Conservation (phyloP, 805 yeast species). For the Saturnispora sekii region DNA sequence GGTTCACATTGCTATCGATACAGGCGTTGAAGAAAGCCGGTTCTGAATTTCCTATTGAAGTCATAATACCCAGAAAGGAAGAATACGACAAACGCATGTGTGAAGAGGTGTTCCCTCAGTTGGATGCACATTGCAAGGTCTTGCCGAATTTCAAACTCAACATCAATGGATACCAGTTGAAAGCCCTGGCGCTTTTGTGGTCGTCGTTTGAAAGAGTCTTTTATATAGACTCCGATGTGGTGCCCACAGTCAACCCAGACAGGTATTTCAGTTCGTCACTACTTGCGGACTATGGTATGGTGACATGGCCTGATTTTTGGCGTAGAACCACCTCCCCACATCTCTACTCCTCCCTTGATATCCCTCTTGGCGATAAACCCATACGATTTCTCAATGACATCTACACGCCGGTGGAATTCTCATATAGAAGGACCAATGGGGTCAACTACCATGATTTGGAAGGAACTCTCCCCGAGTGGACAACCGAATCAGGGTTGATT, state of each 20-base stretch:
- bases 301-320: conserved; percentile 77
- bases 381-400: conserved; percentile 20
- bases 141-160: conserved; percentile 26
- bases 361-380: conserved; percentile 24
- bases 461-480: conserved; percentile 55
- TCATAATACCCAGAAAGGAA: conserved; percentile 13
- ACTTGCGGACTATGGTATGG: conserved; percentile 39
- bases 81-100: conserved; percentile 20
- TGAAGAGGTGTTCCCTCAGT: conserved; percentile 29
- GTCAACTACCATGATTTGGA: conserved; percentile 49
- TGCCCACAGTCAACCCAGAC: conserved; percentile 35
- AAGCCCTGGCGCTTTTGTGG: conserved; percentile 34
- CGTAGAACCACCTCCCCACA: conserved; percentile 55
- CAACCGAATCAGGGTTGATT: conserved; percentile 62
- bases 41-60: conserved; percentile 29
- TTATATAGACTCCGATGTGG: conserved; percentile 39
- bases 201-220: conserved; percentile 38
- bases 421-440: conserved; percentile 17
- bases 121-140: conserved; percentile 33
- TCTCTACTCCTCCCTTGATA: conserved; percentile 33
- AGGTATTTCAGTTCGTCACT: conserved; percentile 30
- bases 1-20: conserved; percentile 32
- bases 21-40: conserved; percentile 35
- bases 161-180: conserved; percentile 30
- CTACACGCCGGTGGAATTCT: conserved; percentile 18